Base-by-base conservation (phyloP, 176 grass and related monocot genomes). In the Carex cristatella region DNA sequence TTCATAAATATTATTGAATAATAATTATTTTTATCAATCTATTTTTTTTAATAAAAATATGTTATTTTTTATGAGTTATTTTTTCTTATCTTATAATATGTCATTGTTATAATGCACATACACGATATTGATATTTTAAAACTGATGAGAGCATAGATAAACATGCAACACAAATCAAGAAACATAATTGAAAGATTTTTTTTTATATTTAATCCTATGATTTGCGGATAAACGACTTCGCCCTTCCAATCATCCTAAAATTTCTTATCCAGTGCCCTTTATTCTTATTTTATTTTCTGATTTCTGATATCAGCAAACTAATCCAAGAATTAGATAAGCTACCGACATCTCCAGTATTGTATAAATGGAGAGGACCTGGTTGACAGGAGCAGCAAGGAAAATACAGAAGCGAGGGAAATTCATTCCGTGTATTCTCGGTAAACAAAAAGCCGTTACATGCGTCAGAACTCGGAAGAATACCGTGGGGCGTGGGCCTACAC, bases 351-450 rank as follows among this genome's bases (percentile, higher is more conserved):
- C 40, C 69, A 49, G 38, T 73, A 11, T 11, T 23, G 0, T 10
- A 1, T 0, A 6, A 49, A 73, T 73, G 69, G 40, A 73, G 42
- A 49, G 6, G 10, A 9, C 33, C 33, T 16, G 66, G 6, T 40
- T 14, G 38, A 40, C 66, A 2, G 14, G 13, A 69, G 4, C 66
- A 38, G 15, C 66, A 40, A 46, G 68, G 16, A 71, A 71, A 71
- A 32, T 37, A 33, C 4, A 42, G 44, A 27, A 16, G 44, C 18
- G 1, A 76, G 42, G 71, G 35, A 76, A 54, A 76, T 76, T 76
- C 71, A 27, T 53, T 75, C 44, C 71, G 71, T 76, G 71, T 76
- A 54, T 76, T 31, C 46, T 53, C 44, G 46, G 71, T 30, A 76
- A 76, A 54, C 46, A 54, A 76, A 42, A 19, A 0, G 69, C 69